These are phyloP conservation scores for Ophiostoma tasmaniense DNA, from an alignment of 2,329 filamentous ascomycete species.

Conservation along the genomic window DNA sequence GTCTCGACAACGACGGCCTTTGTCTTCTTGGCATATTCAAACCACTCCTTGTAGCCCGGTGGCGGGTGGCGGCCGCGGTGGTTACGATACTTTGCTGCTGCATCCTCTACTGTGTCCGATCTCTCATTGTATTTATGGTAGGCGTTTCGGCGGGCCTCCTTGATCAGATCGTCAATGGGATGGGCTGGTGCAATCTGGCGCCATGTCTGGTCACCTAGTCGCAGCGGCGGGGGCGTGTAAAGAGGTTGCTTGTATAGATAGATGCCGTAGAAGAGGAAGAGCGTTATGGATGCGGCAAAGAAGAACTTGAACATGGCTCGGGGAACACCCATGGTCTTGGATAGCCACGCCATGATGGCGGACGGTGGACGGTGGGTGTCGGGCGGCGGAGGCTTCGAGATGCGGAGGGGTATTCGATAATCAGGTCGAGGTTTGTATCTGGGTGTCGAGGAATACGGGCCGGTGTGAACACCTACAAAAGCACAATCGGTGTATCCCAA, in stretches of 20 bases:
- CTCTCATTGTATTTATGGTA: neutral
- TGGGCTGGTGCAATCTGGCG: neutral
- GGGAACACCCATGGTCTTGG: neutral
- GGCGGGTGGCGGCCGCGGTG: constrained; percentile 42
- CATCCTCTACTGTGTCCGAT: constrained; percentile 23
- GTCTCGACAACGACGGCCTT: constrained; percentile 38
- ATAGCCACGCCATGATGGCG: constrained; percentile 1
- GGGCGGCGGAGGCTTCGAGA: neutral
- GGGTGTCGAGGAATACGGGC: neutral
- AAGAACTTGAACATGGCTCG: constrained; percentile 3
- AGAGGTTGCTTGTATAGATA: neutral
- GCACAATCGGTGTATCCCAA: neutral
- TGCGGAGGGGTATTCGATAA: neutral
- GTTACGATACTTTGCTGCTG: constrained; percentile 38
- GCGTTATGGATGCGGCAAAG: neutral
- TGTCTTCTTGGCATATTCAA: constrained; percentile 35
- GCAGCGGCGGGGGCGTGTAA: neutral
- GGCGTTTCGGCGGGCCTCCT: neutral
- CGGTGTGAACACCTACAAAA: neutral
- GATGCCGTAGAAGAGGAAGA: neutral
- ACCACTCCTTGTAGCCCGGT: constrained; percentile 41
- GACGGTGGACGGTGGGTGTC: too few species aligned
- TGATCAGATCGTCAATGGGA: constrained; percentile 5
- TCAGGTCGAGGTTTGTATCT: neutral
- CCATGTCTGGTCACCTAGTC: constrained; percentile 5